These are phyloP conservation scores for Venturiaceae sp. DNA, from an alignment of 2,329 filamentous ascomycete genomes.

Conservation along the genomic window DNA sequence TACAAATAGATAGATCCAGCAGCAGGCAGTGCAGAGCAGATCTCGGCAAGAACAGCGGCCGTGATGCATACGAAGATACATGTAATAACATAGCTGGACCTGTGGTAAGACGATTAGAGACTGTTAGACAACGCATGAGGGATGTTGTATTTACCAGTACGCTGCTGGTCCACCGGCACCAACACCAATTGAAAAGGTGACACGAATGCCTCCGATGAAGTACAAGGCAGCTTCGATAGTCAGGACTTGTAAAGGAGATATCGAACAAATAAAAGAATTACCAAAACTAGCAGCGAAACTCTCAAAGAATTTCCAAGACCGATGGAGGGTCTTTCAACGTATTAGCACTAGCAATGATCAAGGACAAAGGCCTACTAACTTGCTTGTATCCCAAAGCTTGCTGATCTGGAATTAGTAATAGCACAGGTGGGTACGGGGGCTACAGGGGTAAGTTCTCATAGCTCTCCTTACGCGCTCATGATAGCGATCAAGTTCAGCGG, in stretches of 20 bases:
- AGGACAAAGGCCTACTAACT: neutral
- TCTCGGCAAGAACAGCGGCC: conserved; percentile 50
- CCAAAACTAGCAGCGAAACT: conserved; percentile 9
- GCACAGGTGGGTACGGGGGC: neutral
- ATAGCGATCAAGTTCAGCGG: conserved; percentile 11
- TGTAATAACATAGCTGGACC: conserved; percentile 51
- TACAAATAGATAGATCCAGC: conserved; percentile 49
- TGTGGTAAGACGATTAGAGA: conserved; percentile 13
- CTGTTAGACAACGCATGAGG: neutral
- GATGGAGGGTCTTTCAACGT: conserved; percentile 3
- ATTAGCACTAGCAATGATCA: neutral
- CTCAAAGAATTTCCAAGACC: conserved; percentile 9
- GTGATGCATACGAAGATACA: conserved; percentile 53
- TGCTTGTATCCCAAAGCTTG: conserved; percentile 9
- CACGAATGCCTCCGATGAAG: conserved; percentile 50
- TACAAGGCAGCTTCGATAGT: conserved; percentile 43
- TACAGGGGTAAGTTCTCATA: conserved; percentile 7
- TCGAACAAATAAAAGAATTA: neutral
- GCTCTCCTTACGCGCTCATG: conserved; percentile 11
- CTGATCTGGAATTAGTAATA: neutral
- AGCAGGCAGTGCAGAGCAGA: conserved; percentile 49
- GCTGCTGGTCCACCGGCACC: conserved; percentile 51
- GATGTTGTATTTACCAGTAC: conserved; percentile 41
- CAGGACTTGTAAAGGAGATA: conserved; percentile 7
- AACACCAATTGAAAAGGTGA: conserved; percentile 54